phyloP scores from a whole-genome alignment of 179 eudicot species.

The Silene noctiflora region DNA sequence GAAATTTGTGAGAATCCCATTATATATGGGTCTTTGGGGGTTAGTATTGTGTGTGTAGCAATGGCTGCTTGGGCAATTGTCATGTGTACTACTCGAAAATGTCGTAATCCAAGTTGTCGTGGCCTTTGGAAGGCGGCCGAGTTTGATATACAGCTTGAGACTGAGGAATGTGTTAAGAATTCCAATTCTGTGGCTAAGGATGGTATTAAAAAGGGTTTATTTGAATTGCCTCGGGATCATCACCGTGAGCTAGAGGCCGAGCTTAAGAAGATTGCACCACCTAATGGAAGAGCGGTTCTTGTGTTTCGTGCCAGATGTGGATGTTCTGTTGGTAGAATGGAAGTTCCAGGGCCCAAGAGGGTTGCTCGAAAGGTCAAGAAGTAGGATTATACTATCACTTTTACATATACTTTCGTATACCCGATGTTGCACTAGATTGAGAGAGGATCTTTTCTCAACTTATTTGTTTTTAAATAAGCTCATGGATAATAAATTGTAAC shows the following conservation, averaged over 20 bases:
- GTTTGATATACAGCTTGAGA: conserved; percentile 79
- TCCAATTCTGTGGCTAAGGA: conserved; percentile 34
- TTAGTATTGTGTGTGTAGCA: conserved; percentile 52
- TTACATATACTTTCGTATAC: conserved; percentile 4
- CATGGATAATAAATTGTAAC: conserved; percentile 25
- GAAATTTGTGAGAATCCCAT: conserved; percentile 60
- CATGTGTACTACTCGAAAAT: conserved; percentile 45
- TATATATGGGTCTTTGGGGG: conserved; percentile 62
- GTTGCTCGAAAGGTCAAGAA: conserved; percentile 64
- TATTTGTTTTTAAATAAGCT: conserved; percentile 28
- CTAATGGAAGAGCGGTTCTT: conserved; percentile 80
- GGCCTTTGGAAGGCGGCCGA: conserved; percentile 71
- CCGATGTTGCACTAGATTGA: conserved; percentile 3
- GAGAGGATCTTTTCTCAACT: conserved; percentile 7
- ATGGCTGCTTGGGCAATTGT: conserved; percentile 57
- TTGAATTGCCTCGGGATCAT: conserved; percentile 64
- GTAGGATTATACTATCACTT: conserved; percentile 26
- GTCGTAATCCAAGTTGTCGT: conserved; percentile 64
- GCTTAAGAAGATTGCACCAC: conserved; percentile 87
- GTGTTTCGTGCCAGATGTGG: conserved; percentile 80
- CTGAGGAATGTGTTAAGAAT: conserved; percentile 60
- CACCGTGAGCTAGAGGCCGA: conserved; percentile 73
- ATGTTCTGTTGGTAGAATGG: conserved; percentile 85
- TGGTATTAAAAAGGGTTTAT: conserved; percentile 53
- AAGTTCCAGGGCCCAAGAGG: conserved; percentile 71